These are phyloP conservation scores for Flammula alnicola DNA, from an alignment of 1,284 basidiomycete genomes.

Conservation along the genomic window DNA sequence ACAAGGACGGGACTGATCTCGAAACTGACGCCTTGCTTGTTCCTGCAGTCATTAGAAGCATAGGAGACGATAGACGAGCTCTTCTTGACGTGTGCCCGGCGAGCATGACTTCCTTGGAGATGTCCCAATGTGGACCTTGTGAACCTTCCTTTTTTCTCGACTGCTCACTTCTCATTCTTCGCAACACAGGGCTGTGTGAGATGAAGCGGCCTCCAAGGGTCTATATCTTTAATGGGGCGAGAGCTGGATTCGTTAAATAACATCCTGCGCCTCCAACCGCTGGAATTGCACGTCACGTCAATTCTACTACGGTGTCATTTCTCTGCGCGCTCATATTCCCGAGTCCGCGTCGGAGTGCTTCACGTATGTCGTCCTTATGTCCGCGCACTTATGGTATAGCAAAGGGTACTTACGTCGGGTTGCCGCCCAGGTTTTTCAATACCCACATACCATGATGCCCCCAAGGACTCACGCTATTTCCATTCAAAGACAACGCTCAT, in stretches of 20 bases:
- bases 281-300: slow-evolving; percentile 43
- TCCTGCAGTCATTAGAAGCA: slow-evolving; percentile 25
- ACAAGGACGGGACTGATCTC: slow-evolving; percentile 12
- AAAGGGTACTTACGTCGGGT: slow-evolving; percentile 22
- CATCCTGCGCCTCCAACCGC: slow-evolving; percentile 28
- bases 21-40: slow-evolving; percentile 14
- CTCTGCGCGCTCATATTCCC: slow-evolving; percentile 9
- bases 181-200: slow-evolving; percentile 20
- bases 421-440: slow-evolving; percentile 4
- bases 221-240: slow-evolving; percentile 6
- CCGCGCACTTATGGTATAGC: slow-evolving; percentile 13
- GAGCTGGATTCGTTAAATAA: slow-evolving; percentile 22
- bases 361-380: slow-evolving; percentile 29
- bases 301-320: slow-evolving; percentile 21
- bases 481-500: slow-evolving; percentile 46
- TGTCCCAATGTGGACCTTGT: slow-evolving; percentile 16
- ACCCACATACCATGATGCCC: too few relatives aligned
- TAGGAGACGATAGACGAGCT: slow-evolving; percentile 4
- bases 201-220: slow-evolving; percentile 12
- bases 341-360: slow-evolving; percentile 16
- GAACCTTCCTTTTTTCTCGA: slow-evolving; percentile 20
- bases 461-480: slow-evolving; percentile 19
- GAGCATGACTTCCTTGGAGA: slow-evolving; percentile 14
- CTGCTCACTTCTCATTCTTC: slow-evolving; percentile 20
- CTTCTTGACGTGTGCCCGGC: slow-evolving; percentile 18